These are phyloP conservation scores for Hericium coralloides DNA, from an alignment of 768 basidiomycete genomes.

Conservation along the genomic window DNA sequence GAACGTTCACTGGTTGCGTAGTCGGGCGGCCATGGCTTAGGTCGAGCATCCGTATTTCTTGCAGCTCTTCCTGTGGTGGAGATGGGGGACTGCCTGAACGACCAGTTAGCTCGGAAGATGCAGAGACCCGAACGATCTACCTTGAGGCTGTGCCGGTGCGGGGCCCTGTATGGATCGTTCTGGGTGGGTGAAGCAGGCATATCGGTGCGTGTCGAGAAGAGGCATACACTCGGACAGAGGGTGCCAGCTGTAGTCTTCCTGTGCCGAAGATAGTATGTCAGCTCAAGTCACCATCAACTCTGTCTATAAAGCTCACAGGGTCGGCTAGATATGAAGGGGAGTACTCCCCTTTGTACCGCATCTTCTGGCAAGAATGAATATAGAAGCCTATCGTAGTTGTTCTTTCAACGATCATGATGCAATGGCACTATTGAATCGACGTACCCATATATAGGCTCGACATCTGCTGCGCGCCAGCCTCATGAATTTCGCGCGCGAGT, in stretches of 20 bases:
- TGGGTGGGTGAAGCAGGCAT: slow-evolving; percentile 62
- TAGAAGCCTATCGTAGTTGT: slow-evolving; percentile 61
- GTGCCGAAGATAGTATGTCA: not conserved
- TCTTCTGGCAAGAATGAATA: slow-evolving; percentile 86
- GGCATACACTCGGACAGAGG: slow-evolving; percentile 50
- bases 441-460: slow-evolving; percentile 81
- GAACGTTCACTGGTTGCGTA: not conserved
- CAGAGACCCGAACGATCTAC: not conserved
- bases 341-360: slow-evolving; percentile 95
- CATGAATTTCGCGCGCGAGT: slow-evolving; percentile 65
- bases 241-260: slow-evolving; percentile 79
- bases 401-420: not conserved
- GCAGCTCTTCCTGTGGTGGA: not conserved
- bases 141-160: not conserved
- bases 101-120: not conserved
- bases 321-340: slow-evolving; percentile 81
- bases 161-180: slow-evolving; percentile 35
- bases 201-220: slow-evolving; percentile 58
- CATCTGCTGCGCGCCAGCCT: slow-evolving; percentile 57
- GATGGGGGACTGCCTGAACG: not conserved
- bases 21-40: not conserved
- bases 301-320: slow-evolving; percentile 45
- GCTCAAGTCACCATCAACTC: not conserved
- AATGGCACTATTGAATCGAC: slow-evolving; percentile 9
- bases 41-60: not conserved